These are phyloP conservation scores for Tuber magnatum DNA, from an alignment of 495 filamentous ascomycete genomes.

Conservation along the genomic window DNA sequence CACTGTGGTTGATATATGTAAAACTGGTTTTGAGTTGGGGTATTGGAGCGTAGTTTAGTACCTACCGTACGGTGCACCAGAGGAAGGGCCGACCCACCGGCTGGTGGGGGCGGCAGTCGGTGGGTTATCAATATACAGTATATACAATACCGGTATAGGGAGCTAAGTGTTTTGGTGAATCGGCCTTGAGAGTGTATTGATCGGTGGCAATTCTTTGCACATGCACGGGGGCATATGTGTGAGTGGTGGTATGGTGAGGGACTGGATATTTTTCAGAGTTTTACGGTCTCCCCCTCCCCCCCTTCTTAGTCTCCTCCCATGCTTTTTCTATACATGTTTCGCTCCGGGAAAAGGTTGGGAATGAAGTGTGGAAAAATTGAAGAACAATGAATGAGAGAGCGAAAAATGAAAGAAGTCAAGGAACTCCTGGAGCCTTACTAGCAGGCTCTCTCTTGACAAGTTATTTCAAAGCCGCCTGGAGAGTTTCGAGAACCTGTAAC, in stretches of 20 bases:
- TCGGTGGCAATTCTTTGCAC: not conserved
- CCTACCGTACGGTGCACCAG: not conserved
- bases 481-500: conserved; percentile 61
- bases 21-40: not conserved
- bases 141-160: not conserved
- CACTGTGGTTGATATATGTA: not conserved
- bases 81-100: not conserved
- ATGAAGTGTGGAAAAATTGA: not conserved
- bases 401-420: not conserved
- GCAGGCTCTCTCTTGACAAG: not conserved
- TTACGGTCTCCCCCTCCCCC: not conserved
- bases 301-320: not conserved
- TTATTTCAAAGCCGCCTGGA: conserved; percentile 63
- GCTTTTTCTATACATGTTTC: not conserved
- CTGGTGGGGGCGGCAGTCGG: not conserved
- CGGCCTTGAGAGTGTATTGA: not conserved
- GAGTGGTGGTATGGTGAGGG: not conserved
- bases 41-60: not conserved
- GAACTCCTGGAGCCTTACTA: not conserved
- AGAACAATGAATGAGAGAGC: not conserved
- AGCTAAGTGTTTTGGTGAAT: not conserved
- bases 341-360: not conserved
- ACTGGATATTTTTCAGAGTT: not conserved
- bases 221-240: not conserved
- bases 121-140: not conserved